Evolutionary conservation across 768 basidiomycete species (phyloP).

Genomic region (Pleurotus eryngii): DNA sequence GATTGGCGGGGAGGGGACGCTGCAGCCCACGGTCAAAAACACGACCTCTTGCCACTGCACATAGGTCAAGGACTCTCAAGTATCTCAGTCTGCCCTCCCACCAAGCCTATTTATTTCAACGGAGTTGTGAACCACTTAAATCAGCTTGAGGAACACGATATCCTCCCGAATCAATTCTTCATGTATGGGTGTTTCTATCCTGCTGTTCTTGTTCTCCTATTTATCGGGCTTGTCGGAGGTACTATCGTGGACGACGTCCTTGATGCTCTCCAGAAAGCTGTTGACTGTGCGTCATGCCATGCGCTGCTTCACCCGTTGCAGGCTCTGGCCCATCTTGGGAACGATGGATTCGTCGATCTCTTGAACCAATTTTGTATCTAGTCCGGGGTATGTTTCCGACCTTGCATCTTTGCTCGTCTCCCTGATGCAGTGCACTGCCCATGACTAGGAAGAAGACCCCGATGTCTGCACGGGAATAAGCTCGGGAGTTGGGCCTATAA

Average conservation of each 20-base stretch:
- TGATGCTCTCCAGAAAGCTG: conserved; percentile 19
- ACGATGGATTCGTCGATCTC: conserved; percentile 24
- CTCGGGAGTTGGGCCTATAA: conserved; percentile 31
- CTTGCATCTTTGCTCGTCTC: neutral
- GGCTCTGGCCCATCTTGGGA: conserved; percentile 26
- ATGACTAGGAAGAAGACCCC: conserved; percentile 26
- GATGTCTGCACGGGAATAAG: conserved; percentile 37
- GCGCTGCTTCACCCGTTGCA: conserved; percentile 26
- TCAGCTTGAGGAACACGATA: neutral
- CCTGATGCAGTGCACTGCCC: neutral
- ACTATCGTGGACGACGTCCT: conserved; percentile 9
- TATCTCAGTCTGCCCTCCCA: neutral
- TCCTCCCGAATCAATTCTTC: no score
- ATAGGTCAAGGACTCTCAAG: neutral
- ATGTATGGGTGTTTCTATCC: neutral
- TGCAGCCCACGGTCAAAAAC: no score
- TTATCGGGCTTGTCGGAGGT: neutral
- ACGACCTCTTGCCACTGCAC: neutral
- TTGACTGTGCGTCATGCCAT: conserved; percentile 27
- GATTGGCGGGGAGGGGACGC: neutral
- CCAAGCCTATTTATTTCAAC: neutral
- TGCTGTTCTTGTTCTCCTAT: neutral
- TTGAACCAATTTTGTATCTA: conserved; percentile 23
- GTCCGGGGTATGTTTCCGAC: conserved; percentile 15
- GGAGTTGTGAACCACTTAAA: neutral